Evolutionary conservation across 192 early-diverging fungal species (phyloP).

Genomic region (Entomortierella lignicola): DNA sequence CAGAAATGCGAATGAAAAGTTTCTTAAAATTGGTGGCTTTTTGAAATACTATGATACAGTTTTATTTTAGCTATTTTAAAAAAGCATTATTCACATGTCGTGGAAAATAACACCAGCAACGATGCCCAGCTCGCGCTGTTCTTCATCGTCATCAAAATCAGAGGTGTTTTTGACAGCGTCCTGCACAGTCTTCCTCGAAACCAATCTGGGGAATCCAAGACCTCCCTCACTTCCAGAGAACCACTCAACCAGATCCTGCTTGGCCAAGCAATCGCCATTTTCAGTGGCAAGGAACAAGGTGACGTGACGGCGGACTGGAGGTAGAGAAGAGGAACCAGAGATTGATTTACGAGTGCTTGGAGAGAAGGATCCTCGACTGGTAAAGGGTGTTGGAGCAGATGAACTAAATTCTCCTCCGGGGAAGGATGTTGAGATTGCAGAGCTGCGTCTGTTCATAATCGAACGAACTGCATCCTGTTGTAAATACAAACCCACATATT

Average conservation of each 20-base stretch:
- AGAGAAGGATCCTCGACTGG: constrained; percentile 28
- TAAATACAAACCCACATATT: constrained; percentile 45
- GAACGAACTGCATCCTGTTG: constrained; percentile 33
- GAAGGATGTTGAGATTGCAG: neutral
- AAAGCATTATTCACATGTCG: no score
- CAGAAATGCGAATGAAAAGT: no score
- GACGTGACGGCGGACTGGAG: constrained; percentile 40
- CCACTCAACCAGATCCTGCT: constrained; percentile 48
- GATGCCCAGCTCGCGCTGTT: constrained; percentile 21
- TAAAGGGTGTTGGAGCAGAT: constrained; percentile 22
- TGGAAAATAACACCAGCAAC: constrained; percentile 52
- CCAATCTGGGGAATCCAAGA: constrained; percentile 43
- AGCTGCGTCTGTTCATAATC: constrained; percentile 11
- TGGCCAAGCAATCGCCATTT: constrained; percentile 37
- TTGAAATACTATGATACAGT: no score
- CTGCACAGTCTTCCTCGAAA: constrained; percentile 38
- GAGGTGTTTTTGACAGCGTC: constrained; percentile 26
- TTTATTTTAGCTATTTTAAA: constrained; percentile 5
- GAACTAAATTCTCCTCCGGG: constrained; percentile 1
- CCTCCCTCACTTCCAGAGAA: constrained; percentile 52
- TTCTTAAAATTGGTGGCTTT: neutral
- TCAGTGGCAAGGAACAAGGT: constrained; percentile 46
- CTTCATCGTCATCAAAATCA: constrained; percentile 25
- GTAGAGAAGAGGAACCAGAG: constrained; percentile 27
- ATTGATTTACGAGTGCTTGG: constrained; percentile 24